Evolutionary conservation across 257 asterid species (phyloP).

Genomic region (Scutellaria baicalensis): DNA sequence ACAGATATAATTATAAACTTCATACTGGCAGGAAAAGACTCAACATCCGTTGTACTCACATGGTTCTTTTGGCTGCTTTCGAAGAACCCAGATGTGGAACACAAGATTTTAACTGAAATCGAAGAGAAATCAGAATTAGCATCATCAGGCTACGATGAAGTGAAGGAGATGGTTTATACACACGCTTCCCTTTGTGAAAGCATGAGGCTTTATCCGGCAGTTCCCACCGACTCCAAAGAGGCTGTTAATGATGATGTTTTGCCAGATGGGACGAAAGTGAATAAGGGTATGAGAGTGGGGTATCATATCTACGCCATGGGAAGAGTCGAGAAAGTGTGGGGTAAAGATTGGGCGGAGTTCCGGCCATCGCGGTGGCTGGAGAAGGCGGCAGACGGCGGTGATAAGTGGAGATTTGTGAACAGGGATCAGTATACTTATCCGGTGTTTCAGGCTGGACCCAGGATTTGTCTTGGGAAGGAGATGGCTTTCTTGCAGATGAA

Average conservation of each 20-base stretch:
- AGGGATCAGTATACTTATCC: constrained; percentile 21
- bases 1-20: constrained; percentile 37
- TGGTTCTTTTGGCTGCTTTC: constrained; percentile 50
- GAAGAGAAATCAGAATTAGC: constrained; percentile 10
- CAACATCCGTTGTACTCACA: constrained; percentile 36
- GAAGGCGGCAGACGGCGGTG: neutral
- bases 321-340: constrained; percentile 27
- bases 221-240: constrained; percentile 33
- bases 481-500: constrained; percentile 35
- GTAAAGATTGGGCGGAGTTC: constrained; percentile 26
- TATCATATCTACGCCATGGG: constrained; percentile 30
- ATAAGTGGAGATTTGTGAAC: constrained; percentile 13
- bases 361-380: constrained; percentile 27
- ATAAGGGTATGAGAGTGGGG: constrained; percentile 11
- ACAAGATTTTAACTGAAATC: constrained; percentile 23
- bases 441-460: constrained; percentile 33
- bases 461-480: constrained; percentile 29
- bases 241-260: constrained; percentile 29
- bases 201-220: constrained; percentile 53
- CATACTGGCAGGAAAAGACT: constrained; percentile 38
- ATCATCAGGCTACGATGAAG: constrained; percentile 40
- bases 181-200: constrained; percentile 46
- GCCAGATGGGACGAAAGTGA: constrained; percentile 36
- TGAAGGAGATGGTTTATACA: constrained; percentile 40
- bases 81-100: constrained; percentile 21